Percentiles rank a stretch among this genome's conserved stretches.
phyloP scores from a whole-genome alignment of 306 rosid species.

The Parietaria judaica region DNA sequence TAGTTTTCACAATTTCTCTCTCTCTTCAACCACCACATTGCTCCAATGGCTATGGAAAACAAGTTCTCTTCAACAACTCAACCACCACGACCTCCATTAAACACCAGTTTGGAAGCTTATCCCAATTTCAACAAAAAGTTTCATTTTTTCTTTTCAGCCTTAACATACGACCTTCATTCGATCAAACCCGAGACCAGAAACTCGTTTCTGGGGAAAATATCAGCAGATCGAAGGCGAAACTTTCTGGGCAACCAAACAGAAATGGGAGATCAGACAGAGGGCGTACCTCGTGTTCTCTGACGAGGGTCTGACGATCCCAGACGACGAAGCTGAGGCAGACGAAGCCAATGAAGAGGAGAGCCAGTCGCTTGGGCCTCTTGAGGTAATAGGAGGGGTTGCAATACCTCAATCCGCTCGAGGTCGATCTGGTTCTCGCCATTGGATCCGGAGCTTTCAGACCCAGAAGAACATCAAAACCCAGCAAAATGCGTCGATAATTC shows the following conservation, averaged over 20 bases:
- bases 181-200: too few relatives aligned
- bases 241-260: slow-evolving; percentile 13
- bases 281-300: slow-evolving; percentile 76
- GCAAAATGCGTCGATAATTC: not conserved
- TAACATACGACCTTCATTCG: too few relatives aligned
- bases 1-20: too few relatives aligned
- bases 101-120: not conserved
- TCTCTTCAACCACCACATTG: not conserved
- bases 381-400: slow-evolving; percentile 78
- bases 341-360: slow-evolving; percentile 74
- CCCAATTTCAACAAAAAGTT: too few relatives aligned
- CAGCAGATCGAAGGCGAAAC: slow-evolving; percentile 20
- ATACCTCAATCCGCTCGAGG: slow-evolving; percentile 48
- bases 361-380: slow-evolving; percentile 81
- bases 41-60: too few relatives aligned
- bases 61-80: not conserved
- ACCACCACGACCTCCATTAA: not conserved
- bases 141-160: too few relatives aligned
- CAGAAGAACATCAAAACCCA: slow-evolving; percentile 10
- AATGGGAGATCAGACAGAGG: not conserved
- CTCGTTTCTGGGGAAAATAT: too few relatives aligned
- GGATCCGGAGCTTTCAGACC: slow-evolving; percentile 14
- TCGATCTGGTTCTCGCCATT: slow-evolving; percentile 80
- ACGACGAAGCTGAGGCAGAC: slow-evolving; percentile 51
- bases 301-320: slow-evolving; percentile 92